Base-by-base conservation (phyloP, 306 rosid genomes). In the Astragalus membranaceus region DNA sequence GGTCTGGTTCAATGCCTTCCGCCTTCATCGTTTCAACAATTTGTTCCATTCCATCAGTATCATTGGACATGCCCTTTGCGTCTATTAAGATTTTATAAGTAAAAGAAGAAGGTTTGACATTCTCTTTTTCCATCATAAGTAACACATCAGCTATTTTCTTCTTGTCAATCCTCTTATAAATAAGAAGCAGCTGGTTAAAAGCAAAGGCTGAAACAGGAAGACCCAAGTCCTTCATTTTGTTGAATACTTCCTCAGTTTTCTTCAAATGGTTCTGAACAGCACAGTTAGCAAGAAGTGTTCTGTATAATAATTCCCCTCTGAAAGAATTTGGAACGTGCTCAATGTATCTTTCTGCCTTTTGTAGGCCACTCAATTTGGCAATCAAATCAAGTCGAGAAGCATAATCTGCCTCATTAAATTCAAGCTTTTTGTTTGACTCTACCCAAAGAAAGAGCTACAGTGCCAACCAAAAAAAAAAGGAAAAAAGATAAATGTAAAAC, bases 391-490 rank as follows among this genome's bases (percentile, higher is more conserved):
- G 74, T 12, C 82, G 87, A 80, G 96, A 87, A 70, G 85, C 84
- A 82, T 90, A 87, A 79, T 90, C 92, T 46, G 53, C 76, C 76
- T 90, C 92, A 23, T 16, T 3, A 67, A 83, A 85, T 20, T 93
- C 92, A 67, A 85, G 79, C 84, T 72, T 51, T 48, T 84, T 76
- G 30, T 79, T 85, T 44, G 75, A 71, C 75, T 85, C 96, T 74
- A 87, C 64, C 98, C 98, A 93, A 79, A 88, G 89, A 6, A 84
- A 85, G 53, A 90, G 79, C 98, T 93, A 86, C 82, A 80, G 74
- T 80, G 66, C 72, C 65, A 32, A 61, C 32, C 36, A 23, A 41
- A 73, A 16, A 69, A 42, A 11, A 47, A 53, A 47, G 41, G 2
- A 7, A 39, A 11, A 11, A 17, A 65, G 44, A 23, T 44, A 56